These are phyloP conservation scores for Saccharomycopsis sp. DNA, from an alignment of 805 yeast species.

Conservation along the genomic window DNA sequence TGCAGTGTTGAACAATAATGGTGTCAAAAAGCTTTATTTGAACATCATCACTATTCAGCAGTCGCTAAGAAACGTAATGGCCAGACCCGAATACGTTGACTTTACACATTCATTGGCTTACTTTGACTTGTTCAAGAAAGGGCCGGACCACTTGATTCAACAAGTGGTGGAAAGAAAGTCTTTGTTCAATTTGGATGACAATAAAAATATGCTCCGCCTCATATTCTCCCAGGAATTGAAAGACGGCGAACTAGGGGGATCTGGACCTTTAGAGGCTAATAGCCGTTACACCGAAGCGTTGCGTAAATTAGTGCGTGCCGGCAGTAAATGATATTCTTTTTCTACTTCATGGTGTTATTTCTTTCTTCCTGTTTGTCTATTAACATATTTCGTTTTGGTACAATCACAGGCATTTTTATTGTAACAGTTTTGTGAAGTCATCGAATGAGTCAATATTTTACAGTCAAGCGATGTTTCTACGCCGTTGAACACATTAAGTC, in stretches of 20 bases:
- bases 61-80: constrained; percentile 52
- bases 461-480: too few species aligned
- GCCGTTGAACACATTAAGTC: too few species aligned
- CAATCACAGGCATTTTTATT: too few species aligned
- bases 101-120: constrained; percentile 47
- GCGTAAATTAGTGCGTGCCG: neutral
- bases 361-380: too few species aligned
- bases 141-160: constrained; percentile 42
- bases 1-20: constrained; percentile 45
- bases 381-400: too few species aligned
- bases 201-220: constrained; percentile 45
- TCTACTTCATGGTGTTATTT: neutral
- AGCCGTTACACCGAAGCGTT: neutral
- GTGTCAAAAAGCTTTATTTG: constrained; percentile 50
- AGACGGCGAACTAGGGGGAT: neutral
- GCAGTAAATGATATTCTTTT: neutral
- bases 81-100: constrained; percentile 45
- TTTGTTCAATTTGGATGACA: constrained; percentile 39
- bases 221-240: constrained; percentile 37
- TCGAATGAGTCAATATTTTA: too few species aligned
- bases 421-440: too few species aligned
- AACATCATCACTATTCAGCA: constrained; percentile 65
- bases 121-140: constrained; percentile 47
- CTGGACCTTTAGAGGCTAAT: neutral
- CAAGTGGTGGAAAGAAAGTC: constrained; percentile 30